Evolutionary conservation across 345 rosid species (phyloP), one percentile per base, ranked within the genome.

Genomic region (Combretum micranthum): DNA sequence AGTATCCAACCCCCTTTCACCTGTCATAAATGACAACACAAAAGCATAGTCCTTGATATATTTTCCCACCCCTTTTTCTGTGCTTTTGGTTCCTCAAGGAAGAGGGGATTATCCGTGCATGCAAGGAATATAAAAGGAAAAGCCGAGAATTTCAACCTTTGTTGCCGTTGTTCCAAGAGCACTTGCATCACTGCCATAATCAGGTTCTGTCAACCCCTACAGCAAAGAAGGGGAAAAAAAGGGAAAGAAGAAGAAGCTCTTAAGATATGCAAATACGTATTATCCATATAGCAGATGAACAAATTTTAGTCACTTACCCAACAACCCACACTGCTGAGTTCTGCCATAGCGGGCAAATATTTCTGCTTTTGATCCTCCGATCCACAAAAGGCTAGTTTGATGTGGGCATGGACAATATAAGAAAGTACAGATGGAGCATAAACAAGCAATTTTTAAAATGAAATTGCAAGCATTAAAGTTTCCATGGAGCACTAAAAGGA

Each of bases 111-210:
- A 32, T 32, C 9, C 39, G 1, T 32, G 6, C 20, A 9, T 42
- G 32, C 11, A 16, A 43, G 15, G 32, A 22, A 39, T 20, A 59
- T 52, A 56, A 53, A 45, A 50, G 56, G 17, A 20, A 42, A 49
- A 21, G 50, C 47, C 46, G 39, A 61, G 62, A 64, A 66, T 47
- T 54, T 48, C 20, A 62, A 93, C 99, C 95, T 87, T 87, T 64
- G 69, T 87, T 37, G 99, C 99, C n/a, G 82, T 83, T 66, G 99
- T 83, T 68, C 57, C 75, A n/a, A 93, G 61, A 70, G 73, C 69
- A 64, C 96, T 93, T 50, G 99, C 99, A 75, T 93, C 99, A 61
- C 99, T 93, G 65, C 99, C 99, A 75, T 85, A n/a, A 49, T 77
- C 90, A 39, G 99, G 95, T 68, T 93, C 97, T 39, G 99, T 93